A percentile compares a stretch with the other conserved stretches of the same genome.
phyloP scores from a whole-genome alignment of 805 yeast genomes.

The Nadsonia fulvescens region DNA sequence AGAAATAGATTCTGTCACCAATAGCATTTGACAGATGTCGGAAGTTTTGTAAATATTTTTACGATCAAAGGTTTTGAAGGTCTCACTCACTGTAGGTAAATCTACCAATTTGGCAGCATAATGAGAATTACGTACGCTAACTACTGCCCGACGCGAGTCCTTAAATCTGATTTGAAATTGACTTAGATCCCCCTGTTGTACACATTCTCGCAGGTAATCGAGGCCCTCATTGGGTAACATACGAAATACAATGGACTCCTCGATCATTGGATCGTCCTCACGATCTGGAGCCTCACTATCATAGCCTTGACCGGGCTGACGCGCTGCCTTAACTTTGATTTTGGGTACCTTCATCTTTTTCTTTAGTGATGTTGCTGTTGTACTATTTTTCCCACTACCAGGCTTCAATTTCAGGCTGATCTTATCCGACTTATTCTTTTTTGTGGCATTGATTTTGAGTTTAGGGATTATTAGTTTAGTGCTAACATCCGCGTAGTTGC shows the following conservation, averaged over 20 bases:
- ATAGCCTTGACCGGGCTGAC: conserved; percentile 87
- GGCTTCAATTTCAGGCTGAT: no score
- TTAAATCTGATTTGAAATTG: conserved; percentile 67
- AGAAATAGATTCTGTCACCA: conserved; percentile 46
- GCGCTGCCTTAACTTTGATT: conserved; percentile 35
- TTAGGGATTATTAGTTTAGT: no score
- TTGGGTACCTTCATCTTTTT: no score
- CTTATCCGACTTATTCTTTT: no score
- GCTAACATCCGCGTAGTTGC: no score
- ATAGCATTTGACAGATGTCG: conserved; percentile 70
- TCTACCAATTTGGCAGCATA: conserved; percentile 80
- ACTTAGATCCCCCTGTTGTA: conserved; percentile 46
- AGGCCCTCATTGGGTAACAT: conserved; percentile 47
- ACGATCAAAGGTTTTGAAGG: conserved; percentile 73
- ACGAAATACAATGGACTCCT: conserved; percentile 68
- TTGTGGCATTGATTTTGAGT: no score
- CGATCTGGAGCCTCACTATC: conserved; percentile 93
- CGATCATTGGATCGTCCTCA: conserved; percentile 86
- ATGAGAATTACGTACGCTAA: conserved; percentile 46
- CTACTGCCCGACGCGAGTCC: conserved; percentile 61
- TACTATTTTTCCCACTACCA: no score
- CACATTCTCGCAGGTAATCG: conserved; percentile 58
- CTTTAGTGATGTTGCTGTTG: no score
- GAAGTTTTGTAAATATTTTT: conserved; percentile 76
- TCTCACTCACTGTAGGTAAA: conserved; percentile 74